A percentile compares a stretch with the other conserved stretches of the same genome.
These are phyloP conservation scores for Lecanoromycetidae sp. DNA, from an alignment of 2,329 filamentous ascomycete genomes.

Conservation along the genomic window DNA sequence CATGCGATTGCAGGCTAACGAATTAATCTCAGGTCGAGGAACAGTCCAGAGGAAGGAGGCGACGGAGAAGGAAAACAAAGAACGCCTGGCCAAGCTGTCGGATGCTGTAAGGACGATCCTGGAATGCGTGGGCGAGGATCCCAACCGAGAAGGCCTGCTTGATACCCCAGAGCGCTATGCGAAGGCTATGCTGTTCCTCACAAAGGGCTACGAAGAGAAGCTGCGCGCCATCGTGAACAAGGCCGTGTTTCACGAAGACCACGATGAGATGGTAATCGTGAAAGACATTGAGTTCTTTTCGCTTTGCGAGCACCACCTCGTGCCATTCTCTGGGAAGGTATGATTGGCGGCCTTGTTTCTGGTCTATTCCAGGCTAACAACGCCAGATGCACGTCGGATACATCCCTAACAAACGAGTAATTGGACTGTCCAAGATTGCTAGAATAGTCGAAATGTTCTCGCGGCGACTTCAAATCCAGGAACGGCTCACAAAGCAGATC, in stretches of 20 bases:
- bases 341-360: slow-evolving; percentile 10
- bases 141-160: slow-evolving; percentile 48
- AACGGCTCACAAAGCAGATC: slow-evolving; percentile 92
- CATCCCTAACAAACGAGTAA: slow-evolving; percentile 63
- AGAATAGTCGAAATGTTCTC: slow-evolving; percentile 96
- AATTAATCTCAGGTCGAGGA: slow-evolving; percentile 20
- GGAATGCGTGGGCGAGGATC: slow-evolving; percentile 57
- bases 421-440: slow-evolving; percentile 89
- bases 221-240: slow-evolving; percentile 81
- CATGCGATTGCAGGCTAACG: background rate
- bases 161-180: slow-evolving; percentile 73
- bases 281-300: slow-evolving; percentile 94
- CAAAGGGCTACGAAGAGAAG: slow-evolving; percentile 92
- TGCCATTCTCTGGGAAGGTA: slow-evolving; percentile 92
- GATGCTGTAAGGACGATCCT: slow-evolving; percentile 51
- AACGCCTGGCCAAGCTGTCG: slow-evolving; percentile 46
- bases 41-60: slow-evolving; percentile 42
- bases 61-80: slow-evolving; percentile 44
- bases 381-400: slow-evolving; percentile 96
- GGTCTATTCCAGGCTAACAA: background rate
- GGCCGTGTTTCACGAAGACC: slow-evolving; percentile 93
- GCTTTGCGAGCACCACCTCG: slow-evolving; percentile 91
- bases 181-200: slow-evolving; percentile 90
- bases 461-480: slow-evolving; percentile 85
- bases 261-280: slow-evolving; percentile 93